A percentile compares a stretch with the other conserved stretches of the same genome.
These are phyloP conservation scores for Metschnikowia peoriensis DNA, from an alignment of 805 yeast species.

Conservation along the genomic window DNA sequence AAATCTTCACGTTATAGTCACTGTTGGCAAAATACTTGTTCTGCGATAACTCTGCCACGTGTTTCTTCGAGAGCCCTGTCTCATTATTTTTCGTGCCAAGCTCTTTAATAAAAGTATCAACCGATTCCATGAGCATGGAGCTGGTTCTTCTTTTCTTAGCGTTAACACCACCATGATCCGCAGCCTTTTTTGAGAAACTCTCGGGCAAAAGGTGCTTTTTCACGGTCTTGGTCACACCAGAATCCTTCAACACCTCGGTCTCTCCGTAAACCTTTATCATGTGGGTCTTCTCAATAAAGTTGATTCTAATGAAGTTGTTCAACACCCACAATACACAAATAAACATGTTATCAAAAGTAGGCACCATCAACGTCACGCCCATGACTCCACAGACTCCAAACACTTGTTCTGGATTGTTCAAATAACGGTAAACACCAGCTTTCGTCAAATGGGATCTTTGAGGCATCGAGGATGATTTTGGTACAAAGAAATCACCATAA, in stretches of 20 bases:
- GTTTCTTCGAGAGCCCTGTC: slow-evolving; percentile 32
- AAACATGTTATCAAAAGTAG: slow-evolving; percentile 52
- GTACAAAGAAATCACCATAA: slow-evolving; percentile 79
- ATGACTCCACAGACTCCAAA: slow-evolving; percentile 77
- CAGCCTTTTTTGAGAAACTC: slow-evolving; percentile 29
- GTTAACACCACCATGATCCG: neutral
- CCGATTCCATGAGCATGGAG: slow-evolving; percentile 41
- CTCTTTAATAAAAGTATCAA: slow-evolving; percentile 46
- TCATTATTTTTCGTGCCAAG: slow-evolving; percentile 20
- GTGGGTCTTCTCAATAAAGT: slow-evolving; percentile 74
- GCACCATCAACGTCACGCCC: slow-evolving; percentile 65
- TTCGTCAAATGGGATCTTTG: slow-evolving; percentile 56
- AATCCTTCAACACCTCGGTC: slow-evolving; percentile 53
- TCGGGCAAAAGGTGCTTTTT: slow-evolving; percentile 43
- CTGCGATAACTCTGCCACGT: slow-evolving; percentile 39
- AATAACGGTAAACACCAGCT: slow-evolving; percentile 77
- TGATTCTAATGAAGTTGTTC: slow-evolving; percentile 63
- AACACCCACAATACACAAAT: slow-evolving; percentile 57
- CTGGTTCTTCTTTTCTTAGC: slow-evolving; percentile 22
- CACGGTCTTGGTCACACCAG: slow-evolving; percentile 45
- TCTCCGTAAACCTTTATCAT: slow-evolving; percentile 76
- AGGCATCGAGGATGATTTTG: slow-evolving; percentile 38
- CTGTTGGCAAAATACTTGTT: slow-evolving; percentile 37
- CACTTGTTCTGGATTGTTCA: slow-evolving; percentile 79
- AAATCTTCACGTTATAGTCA: slow-evolving; percentile 29